phyloP scores from a whole-genome alignment of 2,329 filamentous ascomycete genomes.

The Fusarium aywerte region DNA sequence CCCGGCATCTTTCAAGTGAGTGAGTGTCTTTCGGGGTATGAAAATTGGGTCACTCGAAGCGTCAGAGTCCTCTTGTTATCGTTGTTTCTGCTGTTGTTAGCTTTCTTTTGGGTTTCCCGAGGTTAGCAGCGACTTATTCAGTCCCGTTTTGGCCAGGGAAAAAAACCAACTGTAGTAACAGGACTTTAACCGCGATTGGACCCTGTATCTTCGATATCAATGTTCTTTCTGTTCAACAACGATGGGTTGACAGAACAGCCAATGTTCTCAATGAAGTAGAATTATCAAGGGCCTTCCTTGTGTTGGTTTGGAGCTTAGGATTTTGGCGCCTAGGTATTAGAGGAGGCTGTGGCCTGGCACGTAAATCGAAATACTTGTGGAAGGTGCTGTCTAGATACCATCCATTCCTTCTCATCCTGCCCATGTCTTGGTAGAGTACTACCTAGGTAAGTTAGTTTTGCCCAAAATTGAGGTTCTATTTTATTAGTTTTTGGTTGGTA shows the following conservation, averaged over 20 bases:
- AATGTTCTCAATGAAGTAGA: not conserved
- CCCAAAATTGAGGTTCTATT: slow-evolving; percentile 37
- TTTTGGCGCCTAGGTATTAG: not conserved
- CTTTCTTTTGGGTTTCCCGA: not conserved
- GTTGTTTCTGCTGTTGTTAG: not conserved
- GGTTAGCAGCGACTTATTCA: not conserved
- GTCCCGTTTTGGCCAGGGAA: not conserved
- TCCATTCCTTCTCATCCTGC: slow-evolving; percentile 7
- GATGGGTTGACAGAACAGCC: not conserved
- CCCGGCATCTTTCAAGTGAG: not conserved
- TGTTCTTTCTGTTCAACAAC: not conserved
- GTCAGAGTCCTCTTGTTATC: not conserved
- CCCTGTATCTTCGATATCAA: not conserved
- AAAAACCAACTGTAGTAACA: not conserved
- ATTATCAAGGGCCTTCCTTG: not conserved
- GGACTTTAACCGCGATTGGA: slow-evolving; percentile 1
- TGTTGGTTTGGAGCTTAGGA: not conserved
- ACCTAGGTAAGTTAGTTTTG: too few relatives aligned
- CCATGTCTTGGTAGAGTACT: slow-evolving; percentile 1
- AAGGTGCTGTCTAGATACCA: not conserved
- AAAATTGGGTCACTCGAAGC: slow-evolving; percentile 32
- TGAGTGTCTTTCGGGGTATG: slow-evolving; percentile 19
- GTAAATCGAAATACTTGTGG: not conserved
- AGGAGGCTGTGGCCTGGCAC: not conserved
- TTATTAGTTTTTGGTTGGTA: slow-evolving; percentile 1